Base-by-base conservation (phyloP, 768 basidiomycete genomes). In the Phylloporus rhodoxanthus region DNA sequence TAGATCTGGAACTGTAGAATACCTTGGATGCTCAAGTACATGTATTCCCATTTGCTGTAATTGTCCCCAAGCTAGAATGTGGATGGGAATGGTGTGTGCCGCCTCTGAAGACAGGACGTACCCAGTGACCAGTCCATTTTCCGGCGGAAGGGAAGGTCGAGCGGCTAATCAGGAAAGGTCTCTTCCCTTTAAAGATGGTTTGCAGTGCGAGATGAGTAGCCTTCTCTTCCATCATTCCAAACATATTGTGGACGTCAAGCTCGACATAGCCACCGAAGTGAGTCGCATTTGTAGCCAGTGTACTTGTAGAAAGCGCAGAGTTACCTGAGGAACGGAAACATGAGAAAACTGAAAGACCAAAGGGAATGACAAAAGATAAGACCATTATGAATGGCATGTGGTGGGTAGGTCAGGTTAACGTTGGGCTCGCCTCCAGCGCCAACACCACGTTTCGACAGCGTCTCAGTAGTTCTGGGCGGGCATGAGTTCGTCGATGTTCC, bases 1-100 rank as follows among this genome's bases (percentile, higher is more conserved):
- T 84, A 90, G 13, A 90, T 68, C 65, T 89, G 85, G 77, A 91
- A 90, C 64, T 90, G 87, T 17, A 91, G 73, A 17, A 87, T 70
- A 15, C 86, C 87, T 69, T 88, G 80, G 45, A 90, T 84, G 53
- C 74, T 84, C 60, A 77, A 71, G 52, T 77, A 72, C 73, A 90
- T 75, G 66, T 84, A 87, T 43, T 78, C 67, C 86, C 88, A 91
- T 51, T 77, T 76, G 60, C 83, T 84, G 62, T 73, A 81, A 61
- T 89, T 89, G 65, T 91, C 88, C 1, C 88, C 86, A 21, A 88
- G 75, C 82, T 84, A 21, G 9, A 30, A 1, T 1, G 11, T 25
- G 25, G n/a, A 4, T 48, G 10, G 58, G 51, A 30, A 43, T 3
- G 23, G 11, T 3, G 3, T 13, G 2, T 21, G 19, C 33, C 7